phyloP scores from a whole-genome alignment of 2,329 filamentous ascomycete species.

The Beauveria brongniartii region DNA sequence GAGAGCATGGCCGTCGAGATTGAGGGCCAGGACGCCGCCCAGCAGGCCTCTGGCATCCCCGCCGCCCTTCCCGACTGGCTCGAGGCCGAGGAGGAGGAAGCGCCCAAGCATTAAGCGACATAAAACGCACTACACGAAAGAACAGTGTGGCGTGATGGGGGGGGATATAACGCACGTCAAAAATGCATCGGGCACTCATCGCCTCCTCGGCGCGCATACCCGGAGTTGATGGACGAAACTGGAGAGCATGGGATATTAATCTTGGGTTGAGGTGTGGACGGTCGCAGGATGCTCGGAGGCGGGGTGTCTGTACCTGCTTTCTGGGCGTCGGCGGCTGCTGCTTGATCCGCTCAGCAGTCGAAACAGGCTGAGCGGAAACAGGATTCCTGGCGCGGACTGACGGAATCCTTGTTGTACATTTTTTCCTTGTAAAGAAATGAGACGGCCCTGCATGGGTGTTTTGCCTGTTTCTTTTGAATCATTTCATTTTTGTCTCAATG shows the following conservation, averaged over 20 bases:
- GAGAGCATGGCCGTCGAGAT: slow-evolving; percentile 91
- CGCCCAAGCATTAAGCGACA: slow-evolving; percentile 38
- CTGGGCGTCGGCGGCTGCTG: neutral
- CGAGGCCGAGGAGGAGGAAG: slow-evolving; percentile 66
- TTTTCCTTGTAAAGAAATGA: slow-evolving; percentile 13
- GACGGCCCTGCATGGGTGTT: slow-evolving; percentile 5
- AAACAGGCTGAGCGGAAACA: slow-evolving; percentile 4
- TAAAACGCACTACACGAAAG: neutral
- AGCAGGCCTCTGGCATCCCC: slow-evolving; percentile 49
- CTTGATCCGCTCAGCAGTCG: neutral
- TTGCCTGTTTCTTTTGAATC: slow-evolving; percentile 1
- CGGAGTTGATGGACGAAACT: slow-evolving; percentile 10
- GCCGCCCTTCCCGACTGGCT: slow-evolving; percentile 66
- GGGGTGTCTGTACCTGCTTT: neutral
- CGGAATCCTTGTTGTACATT: slow-evolving; percentile 14
- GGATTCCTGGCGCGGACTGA: neutral
- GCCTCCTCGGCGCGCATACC: too few relatives aligned
- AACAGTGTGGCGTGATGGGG: neutral
- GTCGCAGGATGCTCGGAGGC: neutral
- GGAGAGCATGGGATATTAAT: slow-evolving; percentile 10
- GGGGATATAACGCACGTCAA: neutral
- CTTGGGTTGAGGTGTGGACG: slow-evolving; percentile 7
- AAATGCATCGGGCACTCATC: too few relatives aligned
- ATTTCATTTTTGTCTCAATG: slow-evolving; percentile 8
- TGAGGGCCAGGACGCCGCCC: slow-evolving; percentile 68